These are phyloP conservation scores for Aplosporella prunicola DNA, from an alignment of 2,329 filamentous ascomycete species.

Conservation along the genomic window DNA sequence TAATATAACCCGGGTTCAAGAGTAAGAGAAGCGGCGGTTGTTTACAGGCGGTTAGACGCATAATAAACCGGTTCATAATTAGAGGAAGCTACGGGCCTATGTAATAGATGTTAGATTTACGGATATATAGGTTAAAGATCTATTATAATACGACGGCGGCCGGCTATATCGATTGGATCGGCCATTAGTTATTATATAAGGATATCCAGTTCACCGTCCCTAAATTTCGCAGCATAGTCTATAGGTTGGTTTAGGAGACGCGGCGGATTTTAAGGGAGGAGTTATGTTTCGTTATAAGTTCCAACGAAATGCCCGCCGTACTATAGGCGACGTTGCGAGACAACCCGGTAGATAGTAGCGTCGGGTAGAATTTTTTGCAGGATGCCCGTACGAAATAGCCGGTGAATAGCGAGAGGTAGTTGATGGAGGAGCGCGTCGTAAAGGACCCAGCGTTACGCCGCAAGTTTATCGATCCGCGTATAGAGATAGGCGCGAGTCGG, in stretches of 20 bases:
- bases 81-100: conserved; percentile 12
- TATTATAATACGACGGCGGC: conserved; percentile 13
- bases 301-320: neutral
- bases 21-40: conserved; percentile 10
- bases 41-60: neutral
- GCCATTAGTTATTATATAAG: conserved; percentile 13
- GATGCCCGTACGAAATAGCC: conserved; percentile 11
- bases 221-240: neutral
- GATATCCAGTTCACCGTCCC: conserved; percentile 8
- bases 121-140: conserved; percentile 14
- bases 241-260: neutral
- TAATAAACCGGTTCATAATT: conserved; percentile 15
- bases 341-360: conserved; percentile 9
- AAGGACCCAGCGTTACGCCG: no score
- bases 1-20: no score
- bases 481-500: no score
- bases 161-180: conserved; percentile 11
- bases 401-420: neutral
- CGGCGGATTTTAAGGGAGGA: neutral
- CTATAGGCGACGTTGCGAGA: conserved; percentile 11
- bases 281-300: neutral
- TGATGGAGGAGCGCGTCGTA: no score
- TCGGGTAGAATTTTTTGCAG: conserved; percentile 14
- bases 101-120: conserved; percentile 15
- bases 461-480: no score